Evolutionary conservation across 139 green algal species (phyloP).

Genomic region (Klebsormidium nitens): DNA sequence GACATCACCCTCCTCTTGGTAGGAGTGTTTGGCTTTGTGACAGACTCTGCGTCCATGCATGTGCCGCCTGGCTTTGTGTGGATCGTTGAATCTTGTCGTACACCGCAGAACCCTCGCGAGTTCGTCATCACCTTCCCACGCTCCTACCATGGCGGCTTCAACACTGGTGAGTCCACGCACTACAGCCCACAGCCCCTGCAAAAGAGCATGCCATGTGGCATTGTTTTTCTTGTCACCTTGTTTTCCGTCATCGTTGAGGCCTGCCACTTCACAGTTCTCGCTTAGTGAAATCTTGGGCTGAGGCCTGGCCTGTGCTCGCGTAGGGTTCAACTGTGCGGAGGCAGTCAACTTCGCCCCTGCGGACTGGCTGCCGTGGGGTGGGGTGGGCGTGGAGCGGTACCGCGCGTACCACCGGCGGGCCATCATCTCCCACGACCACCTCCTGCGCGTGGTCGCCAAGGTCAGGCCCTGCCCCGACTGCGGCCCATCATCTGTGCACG

Average conservation of each 20-base stretch:
- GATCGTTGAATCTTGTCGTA: too few species aligned
- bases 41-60: not conserved
- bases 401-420: conserved; percentile 25
- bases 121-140: conserved; percentile 84
- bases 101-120: conserved; percentile 64
- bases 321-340: conserved; percentile 75
- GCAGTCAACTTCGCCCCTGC: conserved; percentile 81
- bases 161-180: conserved; percentile 44
- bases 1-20: too few species aligned
- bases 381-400: conserved; percentile 35
- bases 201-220: too few species aligned
- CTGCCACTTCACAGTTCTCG: not conserved
- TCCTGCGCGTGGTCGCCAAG: conserved; percentile 43
- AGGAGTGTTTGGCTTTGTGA: too few species aligned
- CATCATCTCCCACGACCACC: conserved; percentile 57
- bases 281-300: too few species aligned
- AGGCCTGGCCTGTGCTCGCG: not conserved
- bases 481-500: not conserved
- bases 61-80: conserved; percentile 49
- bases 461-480: not conserved
- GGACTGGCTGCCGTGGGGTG: conserved; percentile 64
- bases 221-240: not conserved
- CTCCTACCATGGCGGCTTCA: conserved; percentile 80
- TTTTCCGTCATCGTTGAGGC: not conserved
- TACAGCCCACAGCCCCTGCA: not conserved